phyloP scores from a whole-genome alignment of 2,329 filamentous ascomycete genomes.

The Coniochaeta sp. region DNA sequence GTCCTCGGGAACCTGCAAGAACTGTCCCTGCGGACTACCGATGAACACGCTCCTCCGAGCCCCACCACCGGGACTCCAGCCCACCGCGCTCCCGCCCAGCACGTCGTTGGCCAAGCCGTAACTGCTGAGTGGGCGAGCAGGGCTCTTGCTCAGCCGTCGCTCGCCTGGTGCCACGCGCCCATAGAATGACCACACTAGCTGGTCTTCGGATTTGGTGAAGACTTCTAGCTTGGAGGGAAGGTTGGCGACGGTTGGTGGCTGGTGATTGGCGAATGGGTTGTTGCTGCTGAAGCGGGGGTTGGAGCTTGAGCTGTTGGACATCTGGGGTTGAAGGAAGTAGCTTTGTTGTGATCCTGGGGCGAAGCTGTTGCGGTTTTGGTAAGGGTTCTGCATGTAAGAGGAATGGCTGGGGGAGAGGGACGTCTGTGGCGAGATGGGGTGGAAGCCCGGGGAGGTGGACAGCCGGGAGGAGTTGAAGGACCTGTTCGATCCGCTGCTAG shows the following conservation, averaged over 20 bases:
- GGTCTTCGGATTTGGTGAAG: slow-evolving; percentile 53
- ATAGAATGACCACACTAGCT: slow-evolving; percentile 52
- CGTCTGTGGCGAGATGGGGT: slow-evolving; percentile 10
- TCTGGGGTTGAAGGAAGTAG: slow-evolving; percentile 7
- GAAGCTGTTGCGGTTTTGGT: slow-evolving; percentile 1
- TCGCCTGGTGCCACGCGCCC: slow-evolving; percentile 23
- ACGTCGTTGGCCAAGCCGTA: slow-evolving; percentile 51
- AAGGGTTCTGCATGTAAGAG: slow-evolving; percentile 10
- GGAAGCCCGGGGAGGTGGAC: slow-evolving; percentile 7
- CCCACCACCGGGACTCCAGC: slow-evolving; percentile 42
- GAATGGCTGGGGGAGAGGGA: slow-evolving; percentile 10
- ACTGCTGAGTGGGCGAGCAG: slow-evolving; percentile 42
- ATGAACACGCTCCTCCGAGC: slow-evolving; percentile 48
- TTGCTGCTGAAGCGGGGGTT: slow-evolving; percentile 50
- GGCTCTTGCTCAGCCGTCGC: slow-evolving; percentile 21
- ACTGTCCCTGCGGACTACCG: slow-evolving; percentile 43
- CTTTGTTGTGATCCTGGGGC: neutral
- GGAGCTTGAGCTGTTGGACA: slow-evolving; percentile 10
- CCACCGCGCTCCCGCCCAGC: slow-evolving; percentile 25
- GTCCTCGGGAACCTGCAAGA: slow-evolving; percentile 40
- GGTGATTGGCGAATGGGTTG: slow-evolving; percentile 42
- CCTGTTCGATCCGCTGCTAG: slow-evolving; percentile 23
- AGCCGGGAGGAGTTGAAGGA: slow-evolving; percentile 7
- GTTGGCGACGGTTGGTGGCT: slow-evolving; percentile 19
- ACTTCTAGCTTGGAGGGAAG: slow-evolving; percentile 51